A percentile compares a stretch with the other conserved stretches of the same genome.
Evolutionary conservation across 768 basidiomycete species (phyloP).

Genomic region (Podaxis sp.): DNA sequence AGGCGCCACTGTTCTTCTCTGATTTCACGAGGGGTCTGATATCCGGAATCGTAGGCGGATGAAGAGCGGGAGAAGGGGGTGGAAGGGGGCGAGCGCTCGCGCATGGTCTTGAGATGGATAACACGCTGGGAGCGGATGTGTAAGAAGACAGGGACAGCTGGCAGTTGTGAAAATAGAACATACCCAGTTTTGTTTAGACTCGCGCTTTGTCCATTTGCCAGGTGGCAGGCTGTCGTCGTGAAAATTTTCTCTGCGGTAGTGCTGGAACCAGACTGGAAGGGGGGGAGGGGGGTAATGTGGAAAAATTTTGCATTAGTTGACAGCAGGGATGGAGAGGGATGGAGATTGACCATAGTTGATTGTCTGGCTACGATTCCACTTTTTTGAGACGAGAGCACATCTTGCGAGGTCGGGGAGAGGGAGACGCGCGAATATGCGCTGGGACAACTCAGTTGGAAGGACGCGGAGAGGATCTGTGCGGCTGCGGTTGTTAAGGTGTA

Average conservation of each 20-base stretch:
- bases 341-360: slow-evolving; percentile 79
- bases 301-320: slow-evolving; percentile 3
- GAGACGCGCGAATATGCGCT: slow-evolving; percentile 67
- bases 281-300: background rate
- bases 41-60: slow-evolving; percentile 46
- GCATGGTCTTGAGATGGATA: slow-evolving; percentile 39
- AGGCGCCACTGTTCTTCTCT: slow-evolving; percentile 73
- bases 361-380: slow-evolving; percentile 88
- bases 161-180: slow-evolving; percentile 17
- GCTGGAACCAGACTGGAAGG: slow-evolving; percentile 85
- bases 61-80: slow-evolving; percentile 37
- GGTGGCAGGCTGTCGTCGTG: slow-evolving; percentile 73
- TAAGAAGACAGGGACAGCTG: background rate
- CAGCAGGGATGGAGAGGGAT: background rate
- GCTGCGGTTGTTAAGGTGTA: slow-evolving; percentile 34
- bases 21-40: slow-evolving; percentile 74
- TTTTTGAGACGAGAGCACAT: slow-evolving; percentile 77
- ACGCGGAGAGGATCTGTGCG: slow-evolving; percentile 57
- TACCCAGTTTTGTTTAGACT: slow-evolving; percentile 94
- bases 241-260: slow-evolving; percentile 84
- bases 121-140: slow-evolving; percentile 38
- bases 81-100: slow-evolving; percentile 34
- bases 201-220: slow-evolving; percentile 88
- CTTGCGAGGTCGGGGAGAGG: slow-evolving; percentile 62
- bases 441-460: slow-evolving; percentile 79